Evolutionary conservation across 2,329 filamentous ascomycete genomes (phyloP), one percentile per base, ranked within the genome.

Genomic region (Fusarium guadeloupense): DNA sequence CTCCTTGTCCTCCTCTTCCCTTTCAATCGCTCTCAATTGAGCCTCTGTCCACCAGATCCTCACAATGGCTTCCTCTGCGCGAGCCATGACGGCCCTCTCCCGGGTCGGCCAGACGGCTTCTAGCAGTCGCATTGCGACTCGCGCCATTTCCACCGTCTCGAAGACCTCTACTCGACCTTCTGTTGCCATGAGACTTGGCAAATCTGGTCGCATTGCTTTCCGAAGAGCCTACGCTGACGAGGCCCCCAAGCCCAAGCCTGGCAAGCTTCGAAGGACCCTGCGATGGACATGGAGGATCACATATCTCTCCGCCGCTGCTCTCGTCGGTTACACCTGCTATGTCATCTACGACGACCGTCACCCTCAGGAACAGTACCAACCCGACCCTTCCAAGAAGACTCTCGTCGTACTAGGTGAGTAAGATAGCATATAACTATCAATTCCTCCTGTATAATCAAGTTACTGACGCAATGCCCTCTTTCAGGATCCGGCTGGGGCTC

Each of bases 401-500:
- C 84, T 99, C 52, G 95, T 99, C 40, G 88, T 99, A 67, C 85
- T 99, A 51, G 95, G 95, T 97, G 86, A 75, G 78, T 71, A 40
- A 57, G 26, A 34, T 16, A 13, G 26, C 61, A 19, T 56, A 25
- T 34, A 34, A 25, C 31, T 35, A 53, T 68, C n/a, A n/a, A 30
- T n/a, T 26, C 41, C n/a, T n/a, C n/a, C n/a, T n/a, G n/a, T n/a
- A n/a, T n/a, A 48, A 39, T 47, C 44, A 30, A 55, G 28, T 63
- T 40, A 52, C 67, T 73, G 51, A 73, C 68, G 53, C 56, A 57
- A 63, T 40, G 47, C 43, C 46, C 41, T 62, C 37, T 16, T 14
- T 28, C 60, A 97, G 94, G 94, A 73, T 96, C 93, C 70, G 95
- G 95, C 69, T 99, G 95, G 95, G 95, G 81, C 69, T 92, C 94